These are phyloP conservation scores for Solanum pimpinellifolium DNA, from an alignment of 257 asterid genomes.

Conservation along the genomic window DNA sequence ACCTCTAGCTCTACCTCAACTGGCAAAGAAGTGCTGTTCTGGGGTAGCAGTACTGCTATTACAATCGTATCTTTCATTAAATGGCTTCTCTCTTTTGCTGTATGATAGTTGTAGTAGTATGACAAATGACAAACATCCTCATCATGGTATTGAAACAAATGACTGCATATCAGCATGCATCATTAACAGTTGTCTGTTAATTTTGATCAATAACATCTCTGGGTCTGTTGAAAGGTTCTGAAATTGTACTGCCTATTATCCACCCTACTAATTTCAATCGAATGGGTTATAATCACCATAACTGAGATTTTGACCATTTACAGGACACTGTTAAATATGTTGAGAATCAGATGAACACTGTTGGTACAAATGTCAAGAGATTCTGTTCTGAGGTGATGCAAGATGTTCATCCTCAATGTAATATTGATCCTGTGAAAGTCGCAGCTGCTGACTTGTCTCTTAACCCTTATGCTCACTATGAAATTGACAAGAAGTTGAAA, in stretches of 20 bases:
- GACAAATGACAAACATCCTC: not conserved
- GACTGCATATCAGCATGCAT: not conserved
- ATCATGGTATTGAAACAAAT: not conserved
- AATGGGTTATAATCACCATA: not conserved
- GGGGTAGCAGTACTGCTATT: not conserved
- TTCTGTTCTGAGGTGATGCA: constrained; percentile 70
- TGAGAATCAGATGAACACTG: constrained; percentile 72
- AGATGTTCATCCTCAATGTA: constrained; percentile 45
- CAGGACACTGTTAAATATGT: constrained; percentile 74
- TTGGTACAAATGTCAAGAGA: constrained; percentile 54
- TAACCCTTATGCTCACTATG: constrained; percentile 30
- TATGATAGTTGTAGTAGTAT: not conserved
- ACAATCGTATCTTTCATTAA: not conserved
- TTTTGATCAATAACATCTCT: not conserved
- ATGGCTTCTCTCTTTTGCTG: not conserved
- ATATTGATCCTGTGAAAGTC: constrained; percentile 33
- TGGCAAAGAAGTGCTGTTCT: not conserved
- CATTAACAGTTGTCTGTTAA: not conserved
- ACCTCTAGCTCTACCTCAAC: not conserved
- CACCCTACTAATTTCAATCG: not conserved
- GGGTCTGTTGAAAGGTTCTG: not conserved
- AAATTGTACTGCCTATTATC: not conserved
- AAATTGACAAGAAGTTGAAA: constrained; percentile 27
- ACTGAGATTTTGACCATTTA: not conserved
- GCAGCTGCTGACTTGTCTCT: constrained; percentile 40